Evolutionary conservation across 139 green algal genomes (phyloP), one percentile per base, ranked within the genome.

Genomic region (Yamagishiella unicocca): DNA sequence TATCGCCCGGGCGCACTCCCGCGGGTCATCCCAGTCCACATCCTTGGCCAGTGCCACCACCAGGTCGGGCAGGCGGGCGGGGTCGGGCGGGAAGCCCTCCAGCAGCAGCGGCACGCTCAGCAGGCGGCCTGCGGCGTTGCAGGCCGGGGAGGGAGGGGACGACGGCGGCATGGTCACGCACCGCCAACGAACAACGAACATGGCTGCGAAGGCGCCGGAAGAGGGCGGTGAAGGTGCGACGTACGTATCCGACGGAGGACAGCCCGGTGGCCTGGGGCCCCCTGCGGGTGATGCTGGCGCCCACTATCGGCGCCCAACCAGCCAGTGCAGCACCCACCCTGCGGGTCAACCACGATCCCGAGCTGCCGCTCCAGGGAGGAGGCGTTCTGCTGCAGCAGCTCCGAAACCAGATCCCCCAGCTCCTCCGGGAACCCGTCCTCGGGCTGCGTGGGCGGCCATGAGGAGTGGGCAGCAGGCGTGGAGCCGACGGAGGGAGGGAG

Each of bases 1-100:
- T 25, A 98, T 55, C 0, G 45, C 75, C 2, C 74, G 33, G 70
- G 96, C 96, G 76, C 94, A 95, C 2, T 71, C 87, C 77, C 83
- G 66, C 89, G 97, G 94, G 0, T 86, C 42, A 1, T 92, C 82
- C 96, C 96, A 98, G 24, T 96, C 92, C 43, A 98, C 94, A 43
- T 96, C 74, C 40, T 94, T 92, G n/a, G 85, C 94, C 37, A 98
- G 89, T 8, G 81, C 79, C 64, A 98, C 85, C 21, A 97, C 50
- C 35, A 98, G 93, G 5, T 90, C 70, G 1, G 96, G 95, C 76
- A 98, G 89, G 29, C 90, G 76, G 33, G 90, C 76, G 14, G 95
- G 83, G 83, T 96, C 93, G 29, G 95, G 95, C 14, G 73, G 76
- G 53, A 95, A 93, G 21, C 93, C 88, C 19, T 97, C 92, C 12